Conservation (phyloP, 805 yeast genomes). For the Vanderwaltozyma yarrowii region DNA sequence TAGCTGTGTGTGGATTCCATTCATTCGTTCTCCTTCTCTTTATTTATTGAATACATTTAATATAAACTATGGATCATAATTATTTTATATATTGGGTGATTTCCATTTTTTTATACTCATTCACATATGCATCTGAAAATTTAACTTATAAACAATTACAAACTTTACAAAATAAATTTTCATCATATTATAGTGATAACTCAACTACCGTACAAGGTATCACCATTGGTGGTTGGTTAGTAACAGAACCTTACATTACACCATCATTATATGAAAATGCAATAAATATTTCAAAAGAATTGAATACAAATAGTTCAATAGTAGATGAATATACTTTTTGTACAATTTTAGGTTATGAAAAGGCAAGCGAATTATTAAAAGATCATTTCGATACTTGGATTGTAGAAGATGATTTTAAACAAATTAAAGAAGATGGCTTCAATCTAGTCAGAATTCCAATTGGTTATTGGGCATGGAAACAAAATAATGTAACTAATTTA, state of each 20-base stretch:
- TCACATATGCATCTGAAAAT: too few species aligned
- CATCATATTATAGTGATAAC: too few species aligned
- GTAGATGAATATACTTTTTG: constrained; percentile 54
- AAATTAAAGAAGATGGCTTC: constrained; percentile 43
- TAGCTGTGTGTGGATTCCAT: too few species aligned
- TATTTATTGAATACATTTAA: too few species aligned
- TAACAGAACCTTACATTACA: constrained; percentile 60
- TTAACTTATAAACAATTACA: too few species aligned
- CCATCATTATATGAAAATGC: constrained; percentile 39
- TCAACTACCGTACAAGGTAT: constrained; percentile 29
- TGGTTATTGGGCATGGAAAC: constrained; percentile 72
- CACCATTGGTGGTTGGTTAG: constrained; percentile 63
- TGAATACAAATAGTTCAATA: background rate
- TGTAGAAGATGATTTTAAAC: constrained; percentile 46
- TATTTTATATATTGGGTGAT: too few species aligned
- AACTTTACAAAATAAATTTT: too few species aligned
- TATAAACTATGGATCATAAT: too few species aligned
- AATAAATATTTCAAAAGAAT: background rate
- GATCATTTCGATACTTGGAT: constrained; percentile 51
- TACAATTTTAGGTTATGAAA: constrained; percentile 37
- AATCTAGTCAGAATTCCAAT: constrained; percentile 69
- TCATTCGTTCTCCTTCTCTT: too few species aligned
- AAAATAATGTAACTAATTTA: constrained; percentile 12
- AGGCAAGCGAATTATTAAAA: constrained; percentile 34
- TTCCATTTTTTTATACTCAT: too few species aligned